Conservation (phyloP, 1,284 basidiomycete species). For the Cryptococcus sp. region DNA sequence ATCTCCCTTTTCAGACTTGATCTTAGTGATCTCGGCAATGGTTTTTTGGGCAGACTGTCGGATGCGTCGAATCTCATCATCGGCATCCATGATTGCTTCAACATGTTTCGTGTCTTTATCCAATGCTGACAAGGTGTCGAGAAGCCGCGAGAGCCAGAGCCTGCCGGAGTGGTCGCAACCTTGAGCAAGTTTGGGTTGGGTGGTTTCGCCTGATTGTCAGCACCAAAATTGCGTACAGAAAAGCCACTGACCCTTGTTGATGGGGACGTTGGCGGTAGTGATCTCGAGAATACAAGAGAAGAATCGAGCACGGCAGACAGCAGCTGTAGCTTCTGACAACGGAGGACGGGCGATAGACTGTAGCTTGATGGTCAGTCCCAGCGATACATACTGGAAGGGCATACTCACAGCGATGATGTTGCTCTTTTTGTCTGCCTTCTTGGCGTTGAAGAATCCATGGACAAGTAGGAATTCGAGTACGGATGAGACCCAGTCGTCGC, state of each 20-base stretch:
- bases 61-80: conserved; percentile 57
- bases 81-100: conserved; percentile 55
- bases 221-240: conserved; percentile 6
- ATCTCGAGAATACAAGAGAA: conserved; percentile 73
- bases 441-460: conserved; percentile 70
- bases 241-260: conserved; percentile 53
- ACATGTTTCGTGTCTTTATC: conserved; percentile 70
- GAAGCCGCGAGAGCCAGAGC: conserved; percentile 71
- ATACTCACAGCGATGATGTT: conserved; percentile 58
- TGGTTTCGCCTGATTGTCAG: conserved; percentile 18
- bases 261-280: conserved; percentile 54
- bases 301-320: conserved; percentile 64
- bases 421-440: conserved; percentile 70
- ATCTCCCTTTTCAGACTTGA: conserved; percentile 47
- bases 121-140: conserved; percentile 57
- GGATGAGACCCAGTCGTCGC: conserved; percentile 68
- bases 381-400: not conserved
- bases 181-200: conserved; percentile 56
- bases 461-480: conserved; percentile 78
- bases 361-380: conserved; percentile 50
- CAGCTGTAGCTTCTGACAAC: conserved; percentile 67
- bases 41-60: conserved; percentile 54
- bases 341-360: conserved; percentile 61
- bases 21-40: conserved; percentile 51
- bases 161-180: conserved; percentile 67